A percentile compares a stretch with the other conserved stretches of the same genome.
phyloP scores from a whole-genome alignment of 176 grass and related monocot species.

The Oryza meridionalis region DNA sequence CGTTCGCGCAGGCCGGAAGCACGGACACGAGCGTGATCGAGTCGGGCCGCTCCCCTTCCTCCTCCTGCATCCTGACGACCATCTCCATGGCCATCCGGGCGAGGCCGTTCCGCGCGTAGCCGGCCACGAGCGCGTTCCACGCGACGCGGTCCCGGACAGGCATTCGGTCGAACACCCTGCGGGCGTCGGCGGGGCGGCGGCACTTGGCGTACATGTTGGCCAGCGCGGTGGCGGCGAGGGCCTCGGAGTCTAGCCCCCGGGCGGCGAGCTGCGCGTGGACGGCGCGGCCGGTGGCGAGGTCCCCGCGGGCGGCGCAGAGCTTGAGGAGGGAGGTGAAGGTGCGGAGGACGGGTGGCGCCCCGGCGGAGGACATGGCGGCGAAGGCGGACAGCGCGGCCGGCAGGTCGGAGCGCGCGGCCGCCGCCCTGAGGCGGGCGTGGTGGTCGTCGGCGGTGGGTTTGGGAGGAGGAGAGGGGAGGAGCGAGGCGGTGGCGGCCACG shows the following conservation, averaged over 20 bases:
- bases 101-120: constrained; percentile 53
- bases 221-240: constrained; percentile 19
- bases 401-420: constrained; percentile 24
- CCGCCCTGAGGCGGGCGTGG: constrained; percentile 20
- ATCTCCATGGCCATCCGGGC: constrained; percentile 42
- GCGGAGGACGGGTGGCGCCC: constrained; percentile 41
- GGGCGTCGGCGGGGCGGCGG: constrained; percentile 39
- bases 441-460: background rate
- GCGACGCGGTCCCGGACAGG: constrained; percentile 48
- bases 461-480: background rate
- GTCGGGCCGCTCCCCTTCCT: constrained; percentile 45
- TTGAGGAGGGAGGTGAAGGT: constrained; percentile 57
- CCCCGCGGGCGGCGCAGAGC: constrained; percentile 25
- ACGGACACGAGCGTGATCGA: constrained; percentile 53
- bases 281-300: constrained; percentile 33
- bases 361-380: constrained; percentile 35
- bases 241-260: background rate
- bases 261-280: constrained; percentile 33
- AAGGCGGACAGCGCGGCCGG: constrained; percentile 37
- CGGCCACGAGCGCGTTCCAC: constrained; percentile 57
- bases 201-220: constrained; percentile 45
- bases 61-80: constrained; percentile 49
- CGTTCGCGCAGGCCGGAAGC: constrained; percentile 41
- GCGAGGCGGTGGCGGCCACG: background rate
- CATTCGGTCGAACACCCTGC: constrained; percentile 62